Evolutionary conservation across 73 alveolate species (phyloP).

Genomic region (Paramecium primaurelia): DNA sequence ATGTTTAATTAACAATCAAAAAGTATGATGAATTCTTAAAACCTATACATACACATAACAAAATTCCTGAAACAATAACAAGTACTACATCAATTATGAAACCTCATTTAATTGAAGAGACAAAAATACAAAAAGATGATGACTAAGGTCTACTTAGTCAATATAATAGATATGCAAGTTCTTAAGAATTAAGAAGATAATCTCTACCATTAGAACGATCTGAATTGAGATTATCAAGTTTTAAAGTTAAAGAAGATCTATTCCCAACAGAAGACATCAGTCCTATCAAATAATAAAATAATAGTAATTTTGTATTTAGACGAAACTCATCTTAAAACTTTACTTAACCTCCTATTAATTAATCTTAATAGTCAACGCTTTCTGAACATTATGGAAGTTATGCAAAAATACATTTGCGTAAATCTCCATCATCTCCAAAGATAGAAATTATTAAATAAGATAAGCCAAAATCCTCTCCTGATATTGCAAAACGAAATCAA

Average conservation of each 20-base stretch:
- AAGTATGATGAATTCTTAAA: slow-evolving; percentile 4
- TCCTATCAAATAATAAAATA: background rate
- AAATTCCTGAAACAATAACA: background rate
- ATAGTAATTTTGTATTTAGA: background rate
- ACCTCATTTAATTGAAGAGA: background rate
- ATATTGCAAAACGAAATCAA: background rate
- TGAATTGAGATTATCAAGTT: background rate
- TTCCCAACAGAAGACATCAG: background rate
- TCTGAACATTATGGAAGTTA: background rate
- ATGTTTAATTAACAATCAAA: background rate
- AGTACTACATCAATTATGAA: background rate
- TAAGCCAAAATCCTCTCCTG: background rate
- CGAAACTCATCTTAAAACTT: background rate
- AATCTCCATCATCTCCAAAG: background rate
- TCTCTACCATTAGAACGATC: background rate
- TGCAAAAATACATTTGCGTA: background rate
- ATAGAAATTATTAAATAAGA: background rate
- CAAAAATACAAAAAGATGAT: background rate
- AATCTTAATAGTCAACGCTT: background rate
- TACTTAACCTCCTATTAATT: background rate
- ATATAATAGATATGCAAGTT: background rate
- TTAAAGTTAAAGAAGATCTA: background rate
- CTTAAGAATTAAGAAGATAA: background rate
- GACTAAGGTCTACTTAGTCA: background rate
- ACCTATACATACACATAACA: background rate